A percentile compares a stretch with the other conserved stretches of the same genome.
These are phyloP conservation scores for Comarum palustre DNA, from an alignment of 306 rosid species.

Conservation along the genomic window DNA sequence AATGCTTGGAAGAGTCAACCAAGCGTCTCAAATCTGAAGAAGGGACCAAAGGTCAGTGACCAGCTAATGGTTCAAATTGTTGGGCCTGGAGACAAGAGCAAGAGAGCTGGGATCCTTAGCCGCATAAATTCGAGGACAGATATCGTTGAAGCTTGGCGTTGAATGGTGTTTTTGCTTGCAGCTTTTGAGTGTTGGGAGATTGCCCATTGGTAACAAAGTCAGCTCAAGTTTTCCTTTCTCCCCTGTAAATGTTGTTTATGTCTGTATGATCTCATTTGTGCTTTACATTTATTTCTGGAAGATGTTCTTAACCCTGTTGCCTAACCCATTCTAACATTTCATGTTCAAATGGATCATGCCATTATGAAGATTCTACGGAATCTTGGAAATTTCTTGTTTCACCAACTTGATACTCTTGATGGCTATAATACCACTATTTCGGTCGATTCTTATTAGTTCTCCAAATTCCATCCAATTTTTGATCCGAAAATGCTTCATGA, in stretches of 20 bases:
- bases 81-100: constrained; percentile 49
- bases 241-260: constrained; percentile 27
- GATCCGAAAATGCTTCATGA: background rate
- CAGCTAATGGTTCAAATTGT: constrained; percentile 27
- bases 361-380: constrained; percentile 13
- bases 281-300: constrained; percentile 31
- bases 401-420: background rate
- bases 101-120: constrained; percentile 52
- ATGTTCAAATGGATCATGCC: constrained; percentile 17
- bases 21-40: constrained; percentile 34
- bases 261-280: constrained; percentile 31
- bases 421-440: background rate
- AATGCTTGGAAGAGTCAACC: constrained; percentile 45
- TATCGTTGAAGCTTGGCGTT: constrained; percentile 91
- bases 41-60: constrained; percentile 42
- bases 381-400: background rate
- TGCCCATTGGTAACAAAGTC: constrained; percentile 8
- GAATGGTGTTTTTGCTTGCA: constrained; percentile 26
- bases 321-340: constrained; percentile 38
- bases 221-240: constrained; percentile 10
- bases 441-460: background rate
- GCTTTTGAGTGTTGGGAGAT: background rate
- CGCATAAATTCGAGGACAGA: constrained; percentile 74
- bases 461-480: background rate
- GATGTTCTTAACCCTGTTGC: constrained; percentile 31